phyloP scores from a whole-genome alignment of 2,329 filamentous ascomycete genomes.

The Calonectria hongkongensis region DNA sequence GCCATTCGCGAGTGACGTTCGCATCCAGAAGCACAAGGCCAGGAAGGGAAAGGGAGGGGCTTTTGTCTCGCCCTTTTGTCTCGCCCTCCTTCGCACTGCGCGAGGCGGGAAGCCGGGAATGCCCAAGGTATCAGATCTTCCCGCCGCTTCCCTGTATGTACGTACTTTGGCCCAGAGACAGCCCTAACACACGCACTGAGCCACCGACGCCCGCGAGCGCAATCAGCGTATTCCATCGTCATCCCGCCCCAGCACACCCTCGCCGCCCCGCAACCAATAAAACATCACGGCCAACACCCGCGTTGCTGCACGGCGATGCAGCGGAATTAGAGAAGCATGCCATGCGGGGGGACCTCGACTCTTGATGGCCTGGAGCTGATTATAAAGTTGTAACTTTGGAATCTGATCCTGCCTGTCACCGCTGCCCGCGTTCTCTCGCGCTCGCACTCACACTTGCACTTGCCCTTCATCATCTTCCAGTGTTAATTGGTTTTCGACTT shows the following conservation, averaged over 20 bases:
- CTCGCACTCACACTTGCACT: background rate
- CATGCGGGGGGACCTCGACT: background rate
- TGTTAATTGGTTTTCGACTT: no score
- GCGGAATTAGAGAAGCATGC: slow-evolving; percentile 1
- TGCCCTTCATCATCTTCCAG: no score
- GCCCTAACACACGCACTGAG: background rate
- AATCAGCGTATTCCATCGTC: slow-evolving; percentile 8
- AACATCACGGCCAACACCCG: background rate
- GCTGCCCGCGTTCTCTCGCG: background rate
- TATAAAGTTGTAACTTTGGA: background rate
- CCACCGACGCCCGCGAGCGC: background rate
- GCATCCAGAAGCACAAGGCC: slow-evolving; percentile 1
- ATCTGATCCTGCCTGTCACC: background rate
- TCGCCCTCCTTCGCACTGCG: background rate
- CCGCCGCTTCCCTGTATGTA: slow-evolving; percentile 13
- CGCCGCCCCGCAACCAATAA: background rate
- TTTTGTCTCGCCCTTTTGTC: background rate
- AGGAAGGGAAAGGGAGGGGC: slow-evolving; percentile 8
- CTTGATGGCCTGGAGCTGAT: background rate
- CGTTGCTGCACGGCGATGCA: background rate
- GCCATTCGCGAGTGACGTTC: background rate
- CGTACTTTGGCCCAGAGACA: no score
- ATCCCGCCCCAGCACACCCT: slow-evolving; percentile 16
- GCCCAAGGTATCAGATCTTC: background rate
- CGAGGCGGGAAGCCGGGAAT: slow-evolving; percentile 3